Evolutionary conservation across 441 rosid genomes (phyloP).

Genomic region (Populus hybrid): DNA sequence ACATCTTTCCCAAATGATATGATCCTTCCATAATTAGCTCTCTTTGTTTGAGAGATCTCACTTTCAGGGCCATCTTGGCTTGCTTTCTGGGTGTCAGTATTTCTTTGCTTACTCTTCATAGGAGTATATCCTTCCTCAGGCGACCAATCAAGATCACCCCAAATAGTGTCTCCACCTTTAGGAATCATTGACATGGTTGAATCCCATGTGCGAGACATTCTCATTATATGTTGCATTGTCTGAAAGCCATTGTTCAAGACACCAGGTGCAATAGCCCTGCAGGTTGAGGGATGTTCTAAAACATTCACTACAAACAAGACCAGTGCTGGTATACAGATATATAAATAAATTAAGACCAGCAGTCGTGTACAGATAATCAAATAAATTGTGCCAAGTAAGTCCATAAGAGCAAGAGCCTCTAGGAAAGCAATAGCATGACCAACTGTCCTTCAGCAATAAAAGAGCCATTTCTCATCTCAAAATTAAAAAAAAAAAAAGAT

Average conservation of each 20-base stretch:
- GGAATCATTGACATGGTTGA: slow-evolving; percentile 97
- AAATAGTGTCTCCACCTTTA: slow-evolving; percentile 88
- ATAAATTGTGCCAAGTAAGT: neutral
- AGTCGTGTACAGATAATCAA: neutral
- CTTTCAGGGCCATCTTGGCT: slow-evolving; percentile 31
- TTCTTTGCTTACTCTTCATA: slow-evolving; percentile 29
- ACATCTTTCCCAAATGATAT: slow-evolving; percentile 84
- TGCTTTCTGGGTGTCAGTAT: slow-evolving; percentile 14
- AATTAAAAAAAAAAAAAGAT: neutral
- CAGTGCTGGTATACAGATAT: neutral
- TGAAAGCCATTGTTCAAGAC: slow-evolving; percentile 76
- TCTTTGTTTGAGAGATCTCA: slow-evolving; percentile 37
- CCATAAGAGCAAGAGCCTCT: neutral
- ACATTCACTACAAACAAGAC: neutral
- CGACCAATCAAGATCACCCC: slow-evolving; percentile 96
- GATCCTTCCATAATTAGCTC: slow-evolving; percentile 72
- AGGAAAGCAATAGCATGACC: neutral
- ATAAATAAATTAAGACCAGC: neutral
- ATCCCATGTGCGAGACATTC: slow-evolving; percentile 93
- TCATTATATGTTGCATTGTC: slow-evolving; percentile 78
- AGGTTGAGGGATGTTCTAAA: slow-evolving; percentile 11
- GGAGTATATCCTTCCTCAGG: slow-evolving; percentile 71
- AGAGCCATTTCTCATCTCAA: slow-evolving; percentile 8
- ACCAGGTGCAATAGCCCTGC: slow-evolving; percentile 92
- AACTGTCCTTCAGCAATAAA: neutral